Evolutionary conservation across 306 rosid species (phyloP), one percentile per base, ranked within the genome.

Genomic region (Acacia acuminata): DNA sequence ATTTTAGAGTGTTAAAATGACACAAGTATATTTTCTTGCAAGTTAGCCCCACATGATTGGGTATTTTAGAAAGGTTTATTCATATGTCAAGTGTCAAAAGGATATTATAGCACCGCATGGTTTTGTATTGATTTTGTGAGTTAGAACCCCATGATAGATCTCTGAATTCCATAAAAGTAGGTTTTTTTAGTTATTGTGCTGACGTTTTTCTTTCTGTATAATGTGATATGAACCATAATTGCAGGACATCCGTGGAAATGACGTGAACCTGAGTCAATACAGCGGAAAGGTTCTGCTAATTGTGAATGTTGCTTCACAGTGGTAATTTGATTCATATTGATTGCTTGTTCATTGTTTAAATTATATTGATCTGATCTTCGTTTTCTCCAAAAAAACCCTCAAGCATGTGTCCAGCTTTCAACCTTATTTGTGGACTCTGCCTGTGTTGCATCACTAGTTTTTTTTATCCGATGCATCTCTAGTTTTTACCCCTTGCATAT

Each of bases 261-360:
- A 94, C 81, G 97, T 89, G 53, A 91, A 82, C 69, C 86, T 94
- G 44, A 83, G 82, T 87, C 87, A 89, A 24, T 94, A 92, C 88
- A 63, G 80, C 7, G 96, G 94, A 81, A 92, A 92, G 88, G 94
- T 89, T 86, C 84, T 94, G 50, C 82, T 94, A 71, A 81, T 94
- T 67, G 97, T 92, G 42, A 94, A 94, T 85, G 98, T 94, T 85
- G 98, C 97, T 84, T 94, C 98, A 38, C 85, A 94, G 85, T 92
- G 97, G 97, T 94, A 55, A 61, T 75, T 77, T 74, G 16, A 68
- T 81, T 65, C 42, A 53, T 47, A 73, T 69, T 17, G 27, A 38
- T 36, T 42, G 43, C 32, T n/a, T 69, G 50, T 5, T 40, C 32
- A 69, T 69, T 69, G 17, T 69, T 30, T 69, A 69, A 40, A 25